Conservation (phyloP, 2,329 filamentous ascomycete species). For the Penicillium glabrum region DNA sequence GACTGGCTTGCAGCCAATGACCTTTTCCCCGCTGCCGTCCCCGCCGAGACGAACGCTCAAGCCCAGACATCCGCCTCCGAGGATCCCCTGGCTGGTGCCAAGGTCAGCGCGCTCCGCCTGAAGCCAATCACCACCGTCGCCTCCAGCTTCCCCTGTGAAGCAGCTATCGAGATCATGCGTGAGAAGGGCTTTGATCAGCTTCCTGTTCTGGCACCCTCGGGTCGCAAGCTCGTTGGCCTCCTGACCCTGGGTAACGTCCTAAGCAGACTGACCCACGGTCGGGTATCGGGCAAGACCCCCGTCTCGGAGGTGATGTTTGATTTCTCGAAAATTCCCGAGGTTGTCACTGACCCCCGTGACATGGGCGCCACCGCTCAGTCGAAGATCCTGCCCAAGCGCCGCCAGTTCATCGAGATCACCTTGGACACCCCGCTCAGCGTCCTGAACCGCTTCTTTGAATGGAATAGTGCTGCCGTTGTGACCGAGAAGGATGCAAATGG, state of each 20-base stretch:
- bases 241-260: constrained; percentile 94
- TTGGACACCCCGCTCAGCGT: constrained; percentile 79
- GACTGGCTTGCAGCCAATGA: constrained; percentile 98
- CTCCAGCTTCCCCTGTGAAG: constrained; percentile 69
- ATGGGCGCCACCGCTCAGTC: constrained; percentile 42
- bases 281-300: constrained; percentile 69
- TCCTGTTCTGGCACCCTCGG: constrained; percentile 73
- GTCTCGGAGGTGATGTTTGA: constrained; percentile 96
- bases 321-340: constrained; percentile 82
- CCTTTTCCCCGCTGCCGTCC: constrained; percentile 68
- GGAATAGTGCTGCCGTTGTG: constrained; percentile 94
- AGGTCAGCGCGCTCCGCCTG: constrained; percentile 77
- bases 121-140: constrained; percentile 90
- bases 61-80: constrained; percentile 41
- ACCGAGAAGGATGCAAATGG: constrained; percentile 69
- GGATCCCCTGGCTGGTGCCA: constrained; percentile 75
- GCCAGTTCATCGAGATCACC: constrained; percentile 91
- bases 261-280: constrained; percentile 81
- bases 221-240: constrained; percentile 77
- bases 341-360: constrained; percentile 82
- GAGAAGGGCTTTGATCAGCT: constrained; percentile 98
- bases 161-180: constrained; percentile 96
- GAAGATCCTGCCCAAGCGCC: constrained; percentile 48
- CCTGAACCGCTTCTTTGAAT: constrained; percentile 92
- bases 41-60: constrained; percentile 35